These are phyloP conservation scores for Trichosporon ovoides DNA, from an alignment of 1,284 basidiomycete species.

Conservation along the genomic window DNA sequence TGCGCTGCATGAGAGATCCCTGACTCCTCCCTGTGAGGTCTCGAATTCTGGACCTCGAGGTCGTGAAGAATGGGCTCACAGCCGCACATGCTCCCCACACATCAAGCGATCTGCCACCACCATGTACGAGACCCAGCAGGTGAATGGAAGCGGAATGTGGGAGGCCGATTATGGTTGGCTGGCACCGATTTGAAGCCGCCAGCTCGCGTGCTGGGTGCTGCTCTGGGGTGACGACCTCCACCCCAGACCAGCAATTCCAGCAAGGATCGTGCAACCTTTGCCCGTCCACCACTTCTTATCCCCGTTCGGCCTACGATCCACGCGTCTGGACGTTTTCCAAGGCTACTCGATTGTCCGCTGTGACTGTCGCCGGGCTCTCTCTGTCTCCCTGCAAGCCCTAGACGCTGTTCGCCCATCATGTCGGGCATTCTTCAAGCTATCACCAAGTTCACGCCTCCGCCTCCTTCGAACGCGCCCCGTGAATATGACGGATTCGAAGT, in stretches of 20 bases:
- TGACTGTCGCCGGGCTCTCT: background rate
- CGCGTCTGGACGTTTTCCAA: background rate
- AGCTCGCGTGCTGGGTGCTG: background rate
- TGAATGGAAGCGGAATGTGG: background rate
- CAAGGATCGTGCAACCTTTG: too few relatives aligned
- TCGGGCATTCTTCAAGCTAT: conserved; percentile 48
- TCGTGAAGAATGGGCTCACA: too few relatives aligned
- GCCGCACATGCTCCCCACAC: too few relatives aligned
- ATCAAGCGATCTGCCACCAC: too few relatives aligned
- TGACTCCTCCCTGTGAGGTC: too few relatives aligned
- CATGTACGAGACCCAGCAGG: too few relatives aligned
- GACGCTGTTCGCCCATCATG: conserved; percentile 17
- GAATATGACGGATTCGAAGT: conserved; percentile 63
- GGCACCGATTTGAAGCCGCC: background rate
- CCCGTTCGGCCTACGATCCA: too few relatives aligned
- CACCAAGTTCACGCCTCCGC: conserved; percentile 54
- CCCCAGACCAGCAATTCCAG: too few relatives aligned
- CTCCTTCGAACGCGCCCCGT: conserved; percentile 29
- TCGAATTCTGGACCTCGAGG: too few relatives aligned
- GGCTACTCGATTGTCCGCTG: background rate
- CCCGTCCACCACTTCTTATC: too few relatives aligned
- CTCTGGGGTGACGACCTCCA: background rate
- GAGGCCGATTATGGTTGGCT: conserved; percentile 4
- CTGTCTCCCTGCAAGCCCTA: background rate
- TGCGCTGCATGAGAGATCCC: too few relatives aligned